Evolutionary conservation across 306 rosid genomes (phyloP), one percentile per base, ranked within the genome.

Genomic region (Citrullus colocynthis): DNA sequence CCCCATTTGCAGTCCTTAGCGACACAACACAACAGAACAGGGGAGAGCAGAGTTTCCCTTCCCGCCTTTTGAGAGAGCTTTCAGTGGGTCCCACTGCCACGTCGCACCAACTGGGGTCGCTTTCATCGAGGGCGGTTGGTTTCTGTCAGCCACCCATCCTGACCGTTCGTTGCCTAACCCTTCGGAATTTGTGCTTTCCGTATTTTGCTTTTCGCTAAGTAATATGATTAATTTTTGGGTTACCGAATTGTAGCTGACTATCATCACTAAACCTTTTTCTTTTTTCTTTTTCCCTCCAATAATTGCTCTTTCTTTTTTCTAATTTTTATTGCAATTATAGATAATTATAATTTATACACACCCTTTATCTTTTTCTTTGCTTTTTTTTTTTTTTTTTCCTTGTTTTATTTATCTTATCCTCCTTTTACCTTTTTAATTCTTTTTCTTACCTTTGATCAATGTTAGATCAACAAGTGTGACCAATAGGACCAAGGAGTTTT

Each of bases 31-130:
- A 52, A 52, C 57, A 51, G 56, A 51, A 51, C 56, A 36, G 39
- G 9, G 10, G 3, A 86, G 84, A 88, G 80, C 86, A 81, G 89
- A 86, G 32, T 17, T 65, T 24, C 9, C 16, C 34, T 69, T 94
- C 98, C 97, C 96, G 96, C 98, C 95, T 87, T 88, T 78, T 83
- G 81, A 78, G 88, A 80, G 57, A 52, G 54, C 6, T 16, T 52
- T 52, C 57, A 69, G 84, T 83, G 91, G 96, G 95, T 76, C 71
- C 96, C 92, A 82, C 51, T 2, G 61, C 80, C 85, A 87, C 80
- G 78, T 67, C 37, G 13, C 39, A 48, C 54, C 16, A 6, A 42
- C 45, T 42, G 8, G 45, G 45, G 8, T 42, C 45, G 39, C 39
- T 36, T 36, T 36, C 39, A 36, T 36, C 39, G 39, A 36, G 39